Conservation (phyloP, 257 asterid genomes). For the Anisodus acutangulus region DNA sequence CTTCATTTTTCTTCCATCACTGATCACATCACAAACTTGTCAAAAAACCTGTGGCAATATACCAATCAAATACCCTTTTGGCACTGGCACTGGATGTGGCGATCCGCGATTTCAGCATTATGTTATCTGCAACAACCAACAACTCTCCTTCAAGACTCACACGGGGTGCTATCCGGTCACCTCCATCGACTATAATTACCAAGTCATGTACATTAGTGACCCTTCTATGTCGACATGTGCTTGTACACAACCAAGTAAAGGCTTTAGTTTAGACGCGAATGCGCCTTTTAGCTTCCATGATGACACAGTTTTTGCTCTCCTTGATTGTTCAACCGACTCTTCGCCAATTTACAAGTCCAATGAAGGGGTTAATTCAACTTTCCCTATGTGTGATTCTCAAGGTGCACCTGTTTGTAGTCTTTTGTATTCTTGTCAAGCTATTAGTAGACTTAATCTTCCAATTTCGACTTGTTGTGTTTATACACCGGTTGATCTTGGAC, state of each 20-base stretch:
- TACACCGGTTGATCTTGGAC: conserved; percentile 88
- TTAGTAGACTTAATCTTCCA: conserved; percentile 58
- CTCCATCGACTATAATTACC: conserved; percentile 68
- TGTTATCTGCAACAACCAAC: conserved; percentile 60
- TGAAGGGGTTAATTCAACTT: conserved; percentile 46
- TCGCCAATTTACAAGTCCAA: conserved; percentile 51
- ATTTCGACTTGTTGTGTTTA: conserved; percentile 74
- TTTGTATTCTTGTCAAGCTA: conserved; percentile 65
- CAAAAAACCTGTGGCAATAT: conserved; percentile 62
- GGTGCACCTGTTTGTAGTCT: conserved; percentile 61
- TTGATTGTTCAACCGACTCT: conserved; percentile 57
- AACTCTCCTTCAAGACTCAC: conserved; percentile 67
- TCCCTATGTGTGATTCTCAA: conserved; percentile 61
- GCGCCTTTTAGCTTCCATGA: conserved; percentile 77
- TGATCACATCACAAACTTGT: conserved; percentile 60
- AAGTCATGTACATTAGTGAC: conserved; percentile 65
- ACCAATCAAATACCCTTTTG: conserved; percentile 73
- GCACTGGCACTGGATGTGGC: conserved; percentile 84
- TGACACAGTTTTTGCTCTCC: conserved; percentile 62
- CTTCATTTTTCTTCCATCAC: conserved; percentile 38
- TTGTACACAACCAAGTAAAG: conserved; percentile 72
- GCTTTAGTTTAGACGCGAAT: conserved; percentile 78
- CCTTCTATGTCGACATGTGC: conserved; percentile 86
- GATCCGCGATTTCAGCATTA: conserved; percentile 69
- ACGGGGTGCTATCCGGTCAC: conserved; percentile 72